Percentiles rank a stretch among this genome's conserved stretches.
Conservation (phyloP, 805 yeast genomes). For the Blastobotrys attinorum region DNA sequence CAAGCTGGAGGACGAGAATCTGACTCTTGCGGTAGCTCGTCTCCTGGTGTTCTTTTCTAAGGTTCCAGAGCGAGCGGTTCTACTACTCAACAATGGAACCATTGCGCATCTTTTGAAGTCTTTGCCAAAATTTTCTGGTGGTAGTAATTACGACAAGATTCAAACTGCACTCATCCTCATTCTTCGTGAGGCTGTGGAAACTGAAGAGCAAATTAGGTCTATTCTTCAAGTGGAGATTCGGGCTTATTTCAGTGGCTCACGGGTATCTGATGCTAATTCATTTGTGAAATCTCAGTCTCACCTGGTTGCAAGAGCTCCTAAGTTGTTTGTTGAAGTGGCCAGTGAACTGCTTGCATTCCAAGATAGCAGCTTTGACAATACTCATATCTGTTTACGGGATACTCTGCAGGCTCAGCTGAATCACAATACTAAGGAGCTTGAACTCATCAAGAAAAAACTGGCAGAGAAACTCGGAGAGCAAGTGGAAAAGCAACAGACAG, state of each 20-base stretch:
- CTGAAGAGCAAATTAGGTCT: constrained; percentile 39
- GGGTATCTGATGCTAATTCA: constrained; percentile 23
- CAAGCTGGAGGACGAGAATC: constrained; percentile 35
- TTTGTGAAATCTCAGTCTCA: constrained; percentile 19
- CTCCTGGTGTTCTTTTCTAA: constrained; percentile 47
- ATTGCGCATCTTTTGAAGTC: constrained; percentile 41
- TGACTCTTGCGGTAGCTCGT: constrained; percentile 49
- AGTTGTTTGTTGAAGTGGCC: constrained; percentile 37
- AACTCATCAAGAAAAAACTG: constrained; percentile 15
- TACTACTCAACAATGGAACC: constrained; percentile 41
- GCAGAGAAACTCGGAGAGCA: constrained; percentile 7
- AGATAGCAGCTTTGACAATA: constrained; percentile 15
- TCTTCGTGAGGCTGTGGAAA: constrained; percentile 65
- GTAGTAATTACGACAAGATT: constrained; percentile 34
- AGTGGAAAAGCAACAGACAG: constrained; percentile 14
- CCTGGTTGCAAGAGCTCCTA: constrained; percentile 38
- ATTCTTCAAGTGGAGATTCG: constrained; percentile 46
- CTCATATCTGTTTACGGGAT: constrained; percentile 21
- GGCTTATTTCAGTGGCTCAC: constrained; percentile 28
- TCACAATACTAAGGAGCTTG: constrained; percentile 8
- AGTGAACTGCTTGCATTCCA: constrained; percentile 22
- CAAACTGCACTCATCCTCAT: constrained; percentile 47
- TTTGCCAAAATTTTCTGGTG: constrained; percentile 30
- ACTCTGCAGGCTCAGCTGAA: not conserved
- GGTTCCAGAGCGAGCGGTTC: constrained; percentile 33